Evolutionary conservation across 768 basidiomycete species (phyloP), one percentile per base, ranked within the genome.

Genomic region (Gymnopilus dilepis): DNA sequence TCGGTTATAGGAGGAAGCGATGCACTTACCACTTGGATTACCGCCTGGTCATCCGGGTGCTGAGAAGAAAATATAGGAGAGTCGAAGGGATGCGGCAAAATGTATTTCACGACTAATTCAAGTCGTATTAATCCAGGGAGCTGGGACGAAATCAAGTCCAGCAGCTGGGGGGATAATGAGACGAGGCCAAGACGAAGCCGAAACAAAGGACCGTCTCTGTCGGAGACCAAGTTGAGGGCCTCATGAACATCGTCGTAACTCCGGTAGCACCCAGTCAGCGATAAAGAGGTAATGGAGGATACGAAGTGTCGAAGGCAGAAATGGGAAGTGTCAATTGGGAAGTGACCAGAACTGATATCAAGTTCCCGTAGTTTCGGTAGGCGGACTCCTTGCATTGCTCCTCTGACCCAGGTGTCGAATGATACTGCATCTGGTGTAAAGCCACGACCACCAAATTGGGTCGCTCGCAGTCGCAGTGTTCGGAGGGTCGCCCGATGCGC

Each of bases 161-260:
- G 33, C 11, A 83, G 70, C 58, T 78, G 70, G 2, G 81, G 81
- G 7, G 77, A 79, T 6, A 83, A 69, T 11, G 72, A 73, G 8
- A 82, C 72, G 1, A 78, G 72, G 9, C 80, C 78, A 13, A 83
- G 63, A 2, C 80, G 73, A 7, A 82, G 71, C 7, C 65, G 74
- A 7, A 69, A 65, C 30, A 82, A 67, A 7, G 68, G 58, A 33
- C 65, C 66, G 2, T 66, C 61, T n/a, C 58, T 53, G 37, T 67
- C 62, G 11, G 58, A 64, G 53, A 74, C 69, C 6, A 73, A 60
- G 26, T 43, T 60, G 7, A 80, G 48, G 15, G 76, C 65, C 26
- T 71, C 67, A 41, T 72, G 72, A 13, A 81, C 71, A 38, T 80
- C 75, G n/a, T 73, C 69, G 41, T 73, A 75, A 2, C 72, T 66